Evolutionary conservation across 2,329 filamentous ascomycete genomes (phyloP), one percentile per base, ranked within the genome.

Genomic region (Pseudogymnoascus pannorum): DNA sequence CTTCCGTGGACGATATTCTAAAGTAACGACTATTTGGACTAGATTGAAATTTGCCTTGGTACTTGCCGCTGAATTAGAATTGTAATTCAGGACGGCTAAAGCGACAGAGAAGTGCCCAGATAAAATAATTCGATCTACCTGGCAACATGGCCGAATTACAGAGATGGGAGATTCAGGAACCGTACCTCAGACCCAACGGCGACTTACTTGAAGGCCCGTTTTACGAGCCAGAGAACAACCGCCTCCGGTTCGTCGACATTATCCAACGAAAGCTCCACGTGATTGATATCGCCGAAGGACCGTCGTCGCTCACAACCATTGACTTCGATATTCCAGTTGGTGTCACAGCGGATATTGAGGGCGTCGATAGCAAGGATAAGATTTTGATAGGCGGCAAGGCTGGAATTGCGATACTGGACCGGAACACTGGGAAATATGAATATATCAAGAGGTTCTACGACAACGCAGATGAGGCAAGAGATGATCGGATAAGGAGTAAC

Each of bases 181-280:
- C 71, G 2, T 82, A 77, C 70, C 78, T 92, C 64, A 77, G 86
- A 66, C 75, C 83, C 61, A 80, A 83, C 66, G 91, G 87, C 75
- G 78, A 76, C 12, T 80, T 92, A 29, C 88, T 87, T 65, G 89
- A 93, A 74, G 89, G 83, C 0, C 89, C 89, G 1, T 91, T 85
- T 75, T 91, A 86, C 76, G 88, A 92, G 72, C 77, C 81, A 62
- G 76, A 76, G 20, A 84, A 81, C 58, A 81, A 89, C 72, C 81
- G 78, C 54, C 76, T 93, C 62, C 88, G 89, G 65, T 92, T 91
- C 72, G 84, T 92, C 64, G 92, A 97, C 75, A 92, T 96, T 75
- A 88, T 87, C 73, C 85, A 88, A 71, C 82, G 88, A 71, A 84
- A 86, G 64, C 71, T 96, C 51, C 88, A 94, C 76, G 81, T 82